These are phyloP conservation scores for Salvia hispanica DNA, from an alignment of 257 asterid species.

Conservation along the genomic window DNA sequence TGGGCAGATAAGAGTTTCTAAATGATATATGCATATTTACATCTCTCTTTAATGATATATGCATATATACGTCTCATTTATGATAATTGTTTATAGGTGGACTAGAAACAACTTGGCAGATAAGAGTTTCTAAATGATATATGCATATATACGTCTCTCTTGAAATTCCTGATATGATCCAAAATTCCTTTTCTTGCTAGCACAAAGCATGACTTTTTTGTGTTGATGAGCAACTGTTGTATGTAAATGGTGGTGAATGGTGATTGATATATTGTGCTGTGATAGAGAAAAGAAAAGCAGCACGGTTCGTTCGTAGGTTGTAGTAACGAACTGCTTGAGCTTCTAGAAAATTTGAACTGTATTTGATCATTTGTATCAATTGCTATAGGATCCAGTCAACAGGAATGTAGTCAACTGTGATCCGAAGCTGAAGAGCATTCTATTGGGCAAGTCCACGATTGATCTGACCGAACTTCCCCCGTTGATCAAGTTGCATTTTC, in stretches of 20 bases:
- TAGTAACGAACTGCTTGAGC: neutral
- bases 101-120: neutral
- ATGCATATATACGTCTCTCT: too few species aligned
- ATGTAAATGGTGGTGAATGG: neutral
- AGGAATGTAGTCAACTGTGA: constrained; percentile 80
- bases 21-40: too few species aligned
- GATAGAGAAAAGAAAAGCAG: neutral
- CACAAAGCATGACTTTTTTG: constrained; percentile 15
- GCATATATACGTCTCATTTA: too few species aligned
- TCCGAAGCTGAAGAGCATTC: constrained; percentile 72
- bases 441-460: constrained; percentile 72
- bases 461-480: constrained; percentile 84
- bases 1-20: neutral
- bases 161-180: neutral
- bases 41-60: neutral
- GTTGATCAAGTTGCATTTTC: constrained; percentile 85
- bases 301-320: constrained; percentile 4
- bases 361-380: constrained; percentile 7
- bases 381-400: constrained; percentile 65
- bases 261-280: neutral
- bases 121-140: neutral
- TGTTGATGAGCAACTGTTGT: neutral
- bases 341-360: constrained; percentile 1
- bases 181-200: neutral
- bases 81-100: neutral